Percentiles rank a stretch among this genome's conserved stretches.
These are phyloP conservation scores for Achaetomiella virescens DNA, from an alignment of 495 filamentous ascomycete species.

Conservation along the genomic window DNA sequence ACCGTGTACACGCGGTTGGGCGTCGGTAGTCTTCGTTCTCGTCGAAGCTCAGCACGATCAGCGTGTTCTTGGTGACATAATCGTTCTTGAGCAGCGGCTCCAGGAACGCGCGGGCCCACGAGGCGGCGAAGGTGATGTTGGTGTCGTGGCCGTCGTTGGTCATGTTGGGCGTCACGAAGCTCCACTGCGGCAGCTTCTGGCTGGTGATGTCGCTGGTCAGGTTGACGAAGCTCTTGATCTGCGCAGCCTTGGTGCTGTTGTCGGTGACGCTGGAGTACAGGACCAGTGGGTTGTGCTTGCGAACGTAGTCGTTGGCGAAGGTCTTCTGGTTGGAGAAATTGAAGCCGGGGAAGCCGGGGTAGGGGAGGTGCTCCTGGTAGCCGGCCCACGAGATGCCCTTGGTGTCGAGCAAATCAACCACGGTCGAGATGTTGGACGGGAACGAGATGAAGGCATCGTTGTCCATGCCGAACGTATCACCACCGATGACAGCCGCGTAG, in stretches of 20 bases:
- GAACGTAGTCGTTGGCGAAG: constrained; percentile 60
- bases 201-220: constrained; percentile 55
- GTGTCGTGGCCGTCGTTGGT: constrained; percentile 60
- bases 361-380: constrained; percentile 66
- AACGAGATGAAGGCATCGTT: constrained; percentile 54
- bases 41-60: constrained; percentile 65
- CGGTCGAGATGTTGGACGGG: constrained; percentile 56
- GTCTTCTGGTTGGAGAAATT: constrained; percentile 47
- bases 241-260: constrained; percentile 47
- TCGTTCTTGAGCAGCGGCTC: constrained; percentile 54
- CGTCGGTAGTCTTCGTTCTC: constrained; percentile 53
- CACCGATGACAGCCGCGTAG: constrained; percentile 57
- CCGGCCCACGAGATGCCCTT: constrained; percentile 61
- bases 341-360: constrained; percentile 56
- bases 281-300: constrained; percentile 68
- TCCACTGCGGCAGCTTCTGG: constrained; percentile 60
- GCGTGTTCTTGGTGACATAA: constrained; percentile 63
- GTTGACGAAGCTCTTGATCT: constrained; percentile 61
- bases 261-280: constrained; percentile 53
- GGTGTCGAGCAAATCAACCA: constrained; percentile 64
- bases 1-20: constrained; percentile 55
- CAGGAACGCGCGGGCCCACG: constrained; percentile 55
- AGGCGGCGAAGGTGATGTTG: constrained; percentile 52
- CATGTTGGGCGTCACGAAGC: constrained; percentile 75
- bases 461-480: constrained; percentile 65